A percentile compares a stretch with the other conserved stretches of the same genome.
These are phyloP conservation scores for Insectozyma bohioensis DNA, from an alignment of 1,139 yeast genomes.

Conservation along the genomic window DNA sequence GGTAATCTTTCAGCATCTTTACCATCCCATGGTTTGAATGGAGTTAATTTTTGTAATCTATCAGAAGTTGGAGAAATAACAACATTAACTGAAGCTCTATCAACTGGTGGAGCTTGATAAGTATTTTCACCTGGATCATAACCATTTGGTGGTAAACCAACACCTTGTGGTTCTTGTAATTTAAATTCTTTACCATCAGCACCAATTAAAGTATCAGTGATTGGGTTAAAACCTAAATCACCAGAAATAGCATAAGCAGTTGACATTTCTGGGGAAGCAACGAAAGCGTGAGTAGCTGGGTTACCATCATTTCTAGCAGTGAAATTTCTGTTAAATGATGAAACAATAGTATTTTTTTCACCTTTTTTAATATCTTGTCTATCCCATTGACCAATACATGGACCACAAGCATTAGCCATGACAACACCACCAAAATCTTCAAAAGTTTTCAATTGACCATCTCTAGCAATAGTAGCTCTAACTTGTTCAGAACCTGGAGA, in stretches of 20 bases:
- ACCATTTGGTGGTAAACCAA: constrained; percentile 89
- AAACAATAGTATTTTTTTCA: constrained; percentile 96
- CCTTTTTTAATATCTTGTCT: constrained; percentile 97
- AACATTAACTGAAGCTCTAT: constrained; percentile 75
- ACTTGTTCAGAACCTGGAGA: constrained; percentile 99
- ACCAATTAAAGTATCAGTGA: constrained; percentile 92
- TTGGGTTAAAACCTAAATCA: constrained; percentile 97
- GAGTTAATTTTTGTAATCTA: constrained; percentile 52
- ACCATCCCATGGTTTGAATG: constrained; percentile 82
- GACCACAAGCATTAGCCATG: constrained; percentile 99
- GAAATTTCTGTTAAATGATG: constrained; percentile 99
- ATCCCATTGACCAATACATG: constrained; percentile 99
- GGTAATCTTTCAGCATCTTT: constrained; percentile 88
- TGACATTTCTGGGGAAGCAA: constrained; percentile 96
- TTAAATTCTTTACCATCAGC: constrained; percentile 94
- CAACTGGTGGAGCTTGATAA: constrained; percentile 96
- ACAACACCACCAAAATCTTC: constrained; percentile 93
- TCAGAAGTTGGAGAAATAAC: constrained; percentile 79
- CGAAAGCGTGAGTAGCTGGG: constrained; percentile 97
- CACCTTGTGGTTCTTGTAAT: constrained; percentile 87
- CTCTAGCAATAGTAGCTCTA: constrained; percentile 97
- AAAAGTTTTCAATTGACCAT: constrained; percentile 89
- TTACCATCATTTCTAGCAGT: constrained; percentile 99
- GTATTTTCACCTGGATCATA: constrained; percentile 95
- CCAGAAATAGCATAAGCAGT: constrained; percentile 97